Base-by-base conservation (phyloP, 2,329 filamentous ascomycete species). In the Myotisia sp. region DNA sequence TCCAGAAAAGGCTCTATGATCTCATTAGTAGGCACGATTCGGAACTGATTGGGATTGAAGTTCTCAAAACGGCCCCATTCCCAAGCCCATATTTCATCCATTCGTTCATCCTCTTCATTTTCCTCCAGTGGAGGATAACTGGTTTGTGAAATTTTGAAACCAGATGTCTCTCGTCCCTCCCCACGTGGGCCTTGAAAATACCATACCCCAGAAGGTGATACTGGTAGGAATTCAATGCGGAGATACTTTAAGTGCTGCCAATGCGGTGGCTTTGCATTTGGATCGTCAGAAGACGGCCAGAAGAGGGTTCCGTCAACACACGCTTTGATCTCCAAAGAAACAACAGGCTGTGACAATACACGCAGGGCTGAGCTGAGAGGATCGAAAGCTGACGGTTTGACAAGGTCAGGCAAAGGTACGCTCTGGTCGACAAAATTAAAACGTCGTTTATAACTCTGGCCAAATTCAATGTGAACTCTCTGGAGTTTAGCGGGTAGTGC, bases 201-300 rank as follows among this genome's bases (percentile, higher is more conserved):
- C 33, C 37, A 39, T 24, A 24, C 8, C 5, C 37, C 37, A 22
- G 33, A 36, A 9, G 37, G 37, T n/a, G 33, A 28, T 10, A 23
- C 7, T 13, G 37, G 37, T 13, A 16, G 28, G 18, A 39, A 39
- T 26, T 36, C 22, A 6, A 39, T 33, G 6, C 16, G 24, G 10
- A 39, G 37, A 3, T 19, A 22, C 13, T 29, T 36, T 23, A 39
- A 19, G 28, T 33, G 24, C n/a, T 29, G 36, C 36, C 36, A 37
- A 28, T 3, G 23, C 17, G 36, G 36, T 6, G 29, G 4, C 29
- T 21, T 13, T 4, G 16, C 10, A 0, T 60, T 65, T 1, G 60
- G 9, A 12, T 37, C 30, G 6, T 37, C 22, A 10, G 28, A 17
- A 16, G 14, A 7, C 7, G 36, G 36, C 36, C 36, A 37, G 36